Base-by-base conservation (phyloP, 1,284 basidiomycete genomes). In the Ustilago curta region DNA sequence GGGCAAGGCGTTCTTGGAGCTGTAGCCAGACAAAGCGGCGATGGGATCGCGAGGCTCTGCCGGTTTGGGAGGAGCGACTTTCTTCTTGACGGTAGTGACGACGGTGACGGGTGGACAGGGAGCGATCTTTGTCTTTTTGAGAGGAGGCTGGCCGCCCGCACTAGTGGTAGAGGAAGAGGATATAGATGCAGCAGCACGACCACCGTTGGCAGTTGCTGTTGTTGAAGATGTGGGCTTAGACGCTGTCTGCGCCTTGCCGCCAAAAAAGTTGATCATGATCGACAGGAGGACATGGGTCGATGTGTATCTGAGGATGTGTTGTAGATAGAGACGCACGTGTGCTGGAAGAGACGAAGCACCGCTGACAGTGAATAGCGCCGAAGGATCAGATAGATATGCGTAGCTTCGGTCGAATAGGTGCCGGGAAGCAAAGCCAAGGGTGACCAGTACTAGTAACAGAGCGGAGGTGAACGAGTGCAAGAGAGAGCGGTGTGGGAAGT, bases 241-340 rank as follows among this genome's bases (percentile, higher is more conserved):
- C 23, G 45, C 42, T 21, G 63, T 14, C 27, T 57, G 19, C 27
- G 66, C 43, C 48, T 74, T 74, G 47, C 60, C 61, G 43, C 66
- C 59, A 19, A 74, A 74, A 56, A 74, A 74, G 56, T 74, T 74
- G 66, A 74, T 69, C 71, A 74, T 74, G 66, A 14, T 47, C 49
- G 37, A 8, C 4, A 27, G 19, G 11, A 39, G 29, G 42, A n/a
- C 40, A 18, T 35, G 23, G 21, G 45, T 40, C 16, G 32, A 35
- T 25, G 40, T 35, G 39, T 14, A 29, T 44, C 35, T 25, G 4
- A 31, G 40, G 37, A 23, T n/a, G 35, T 48, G n/a, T 18, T 48
- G 48, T 11, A 48, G 32, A 35, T 37, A 5, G 44, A 27, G 8
- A 48, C 9, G 35, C 44, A 56, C 48, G 23, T 39, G 32, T 7